These are phyloP conservation scores for Colletotrichum lini DNA, from an alignment of 2,329 filamentous ascomycete species.

Conservation along the genomic window DNA sequence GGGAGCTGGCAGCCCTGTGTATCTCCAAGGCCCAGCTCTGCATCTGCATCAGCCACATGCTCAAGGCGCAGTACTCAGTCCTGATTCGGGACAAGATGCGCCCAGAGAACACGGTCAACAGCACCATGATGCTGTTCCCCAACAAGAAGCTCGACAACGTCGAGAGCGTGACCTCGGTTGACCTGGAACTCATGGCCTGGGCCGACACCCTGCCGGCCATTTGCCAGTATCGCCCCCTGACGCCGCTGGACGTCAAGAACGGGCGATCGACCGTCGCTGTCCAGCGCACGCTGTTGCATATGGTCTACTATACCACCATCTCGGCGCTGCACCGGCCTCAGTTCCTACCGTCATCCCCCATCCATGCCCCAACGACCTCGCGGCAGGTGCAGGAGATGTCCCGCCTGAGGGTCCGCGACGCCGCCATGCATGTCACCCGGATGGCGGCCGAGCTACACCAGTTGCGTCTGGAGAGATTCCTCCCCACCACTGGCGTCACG, in stretches of 20 bases:
- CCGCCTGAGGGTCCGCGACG: slow-evolving; percentile 84
- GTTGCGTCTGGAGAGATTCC: slow-evolving; percentile 80
- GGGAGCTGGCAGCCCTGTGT: slow-evolving; percentile 87
- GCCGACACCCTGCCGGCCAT: slow-evolving; percentile 77
- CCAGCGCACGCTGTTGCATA: slow-evolving; percentile 89
- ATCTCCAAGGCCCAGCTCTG: slow-evolving; percentile 93
- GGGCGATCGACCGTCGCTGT: slow-evolving; percentile 74
- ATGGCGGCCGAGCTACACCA: slow-evolving; percentile 84
- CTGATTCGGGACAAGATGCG: slow-evolving; percentile 86
- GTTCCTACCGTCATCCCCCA: slow-evolving; percentile 82
- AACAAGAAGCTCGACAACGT: slow-evolving; percentile 89
- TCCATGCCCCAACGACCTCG: slow-evolving; percentile 65
- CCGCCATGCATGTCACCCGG: slow-evolving; percentile 87
- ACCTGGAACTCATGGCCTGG: slow-evolving; percentile 86
- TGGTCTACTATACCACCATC: slow-evolving; percentile 93
- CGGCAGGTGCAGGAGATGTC: slow-evolving; percentile 86
- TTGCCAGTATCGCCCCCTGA: slow-evolving; percentile 76
- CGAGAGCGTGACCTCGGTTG: slow-evolving; percentile 83
- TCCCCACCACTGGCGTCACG: slow-evolving; percentile 92
- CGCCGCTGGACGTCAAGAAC: slow-evolving; percentile 69
- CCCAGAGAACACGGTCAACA: slow-evolving; percentile 81
- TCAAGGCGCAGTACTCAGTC: slow-evolving; percentile 93
- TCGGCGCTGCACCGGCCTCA: slow-evolving; percentile 93
- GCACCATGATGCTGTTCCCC: slow-evolving; percentile 90
- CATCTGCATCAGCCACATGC: slow-evolving; percentile 88